Conservation (phyloP, 2,329 filamentous ascomycete species). For the Fusarium pseudocircinatum region DNA sequence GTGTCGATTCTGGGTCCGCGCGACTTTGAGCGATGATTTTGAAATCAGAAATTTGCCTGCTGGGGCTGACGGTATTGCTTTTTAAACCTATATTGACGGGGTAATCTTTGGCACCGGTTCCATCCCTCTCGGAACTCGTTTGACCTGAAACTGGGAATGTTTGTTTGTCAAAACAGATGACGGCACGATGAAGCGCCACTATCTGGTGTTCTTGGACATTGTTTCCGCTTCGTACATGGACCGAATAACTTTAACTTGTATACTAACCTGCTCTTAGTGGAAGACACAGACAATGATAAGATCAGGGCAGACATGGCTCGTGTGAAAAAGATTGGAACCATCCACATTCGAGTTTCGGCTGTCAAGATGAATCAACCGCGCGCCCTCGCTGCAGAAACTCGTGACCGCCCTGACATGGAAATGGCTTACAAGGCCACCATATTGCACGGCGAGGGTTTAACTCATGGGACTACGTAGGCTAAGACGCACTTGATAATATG, state of each 20-base stretch:
- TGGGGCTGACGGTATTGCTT: not conserved
- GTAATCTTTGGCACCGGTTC: too few species aligned
- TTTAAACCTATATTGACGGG: not conserved
- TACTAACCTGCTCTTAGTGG: not conserved
- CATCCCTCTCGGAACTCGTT: too few species aligned
- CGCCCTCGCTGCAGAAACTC: accelerated
- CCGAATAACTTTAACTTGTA: not conserved
- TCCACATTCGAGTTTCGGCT: not conserved
- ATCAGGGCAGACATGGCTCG: not conserved
- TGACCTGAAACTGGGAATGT: accelerated
- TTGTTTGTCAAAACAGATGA: not conserved
- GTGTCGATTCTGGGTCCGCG: not conserved
- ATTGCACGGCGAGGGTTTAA: not conserved
- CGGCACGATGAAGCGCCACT: not conserved
- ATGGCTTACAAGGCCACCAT: not conserved
- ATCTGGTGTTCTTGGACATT: not conserved
- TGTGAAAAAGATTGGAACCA: not conserved
- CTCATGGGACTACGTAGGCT: not conserved
- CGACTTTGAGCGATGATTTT: not conserved
- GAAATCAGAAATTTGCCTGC: accelerated
- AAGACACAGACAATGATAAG: not conserved
- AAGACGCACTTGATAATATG: accelerated
- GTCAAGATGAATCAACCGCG: accelerated
- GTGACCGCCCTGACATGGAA: not conserved
- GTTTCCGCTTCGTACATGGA: not conserved